These are phyloP conservation scores for Melampsora medusae DNA, from an alignment of 1,284 basidiomycete species.

Conservation along the genomic window DNA sequence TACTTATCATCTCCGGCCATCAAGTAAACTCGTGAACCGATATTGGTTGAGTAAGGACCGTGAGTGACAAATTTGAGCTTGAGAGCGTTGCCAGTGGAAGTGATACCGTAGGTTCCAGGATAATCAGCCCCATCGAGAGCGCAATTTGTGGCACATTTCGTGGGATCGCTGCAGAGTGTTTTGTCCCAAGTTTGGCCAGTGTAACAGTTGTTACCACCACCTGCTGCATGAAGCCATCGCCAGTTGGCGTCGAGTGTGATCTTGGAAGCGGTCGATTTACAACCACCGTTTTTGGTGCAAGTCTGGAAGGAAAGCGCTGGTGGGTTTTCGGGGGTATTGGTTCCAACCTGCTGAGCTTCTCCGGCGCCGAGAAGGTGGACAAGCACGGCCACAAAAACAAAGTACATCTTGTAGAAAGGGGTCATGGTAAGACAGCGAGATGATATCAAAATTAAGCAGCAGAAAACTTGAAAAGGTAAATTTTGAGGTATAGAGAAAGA, in stretches of 20 bases:
- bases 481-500: too few species aligned
- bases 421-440: too few species aligned
- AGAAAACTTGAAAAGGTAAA: too few species aligned
- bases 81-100: slow-evolving; percentile 5
- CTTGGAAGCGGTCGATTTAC: neutral
- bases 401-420: too few species aligned
- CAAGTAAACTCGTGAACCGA: slow-evolving; percentile 11
- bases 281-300: neutral
- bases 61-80: slow-evolving; percentile 14
- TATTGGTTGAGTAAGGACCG: neutral
- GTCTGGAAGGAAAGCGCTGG: neutral
- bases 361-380: too few species aligned
- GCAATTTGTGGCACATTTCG: slow-evolving; percentile 18
- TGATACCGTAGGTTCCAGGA: slow-evolving; percentile 5
- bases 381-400: too few species aligned
- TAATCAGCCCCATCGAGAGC: slow-evolving; percentile 12
- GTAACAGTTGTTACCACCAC: neutral
- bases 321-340: neutral
- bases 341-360: neutral
- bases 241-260: slow-evolving; percentile 22
- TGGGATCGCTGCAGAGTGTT: slow-evolving; percentile 10
- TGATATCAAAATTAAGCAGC: too few species aligned
- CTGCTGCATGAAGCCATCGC: neutral
- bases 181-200: slow-evolving; percentile 10
- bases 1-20: slow-evolving; percentile 16